A percentile compares a stretch with the other conserved stretches of the same genome.
phyloP scores from a whole-genome alignment of 2,329 filamentous ascomycete species.

The Neonectria faginata region DNA sequence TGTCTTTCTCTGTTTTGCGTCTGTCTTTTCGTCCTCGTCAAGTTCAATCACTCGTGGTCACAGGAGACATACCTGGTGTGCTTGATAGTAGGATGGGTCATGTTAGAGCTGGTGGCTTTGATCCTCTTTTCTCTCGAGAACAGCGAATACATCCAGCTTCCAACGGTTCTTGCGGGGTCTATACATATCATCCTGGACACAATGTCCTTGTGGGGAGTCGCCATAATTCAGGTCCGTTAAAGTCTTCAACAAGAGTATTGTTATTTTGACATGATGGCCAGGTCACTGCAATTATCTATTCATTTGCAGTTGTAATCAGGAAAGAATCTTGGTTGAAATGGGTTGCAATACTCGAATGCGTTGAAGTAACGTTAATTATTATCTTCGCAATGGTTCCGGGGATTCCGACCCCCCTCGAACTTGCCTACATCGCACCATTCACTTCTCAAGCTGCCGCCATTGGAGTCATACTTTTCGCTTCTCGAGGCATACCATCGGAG shows the following conservation, averaged over 20 bases:
- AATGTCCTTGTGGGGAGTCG: conserved; percentile 12
- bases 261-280: conserved; percentile 8
- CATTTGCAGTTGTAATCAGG: neutral
- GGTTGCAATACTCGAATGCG: conserved; percentile 4
- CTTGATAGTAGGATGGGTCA: neutral
- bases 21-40: conserved; percentile 10
- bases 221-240: conserved; percentile 12
- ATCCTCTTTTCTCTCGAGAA: conserved; percentile 9
- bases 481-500: conserved; percentile 1
- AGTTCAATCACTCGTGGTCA: neutral
- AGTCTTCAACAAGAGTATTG: neutral
- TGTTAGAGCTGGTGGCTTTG: conserved; percentile 1
- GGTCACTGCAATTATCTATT: conserved; percentile 16
- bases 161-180: conserved; percentile 1
- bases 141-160: neutral
- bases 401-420: conserved; percentile 1
- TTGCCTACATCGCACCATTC: conserved; percentile 12
- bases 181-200: neutral
- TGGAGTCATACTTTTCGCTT: conserved; percentile 12
- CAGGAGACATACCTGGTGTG: neutral
- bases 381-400: conserved; percentile 4
- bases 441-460: conserved; percentile 17
- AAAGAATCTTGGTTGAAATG: conserved; percentile 10
- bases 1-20: conserved; percentile 7
- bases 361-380: conserved; percentile 8